Conservation (phyloP, 139 green algal species). For the Closterium sp. region DNA sequence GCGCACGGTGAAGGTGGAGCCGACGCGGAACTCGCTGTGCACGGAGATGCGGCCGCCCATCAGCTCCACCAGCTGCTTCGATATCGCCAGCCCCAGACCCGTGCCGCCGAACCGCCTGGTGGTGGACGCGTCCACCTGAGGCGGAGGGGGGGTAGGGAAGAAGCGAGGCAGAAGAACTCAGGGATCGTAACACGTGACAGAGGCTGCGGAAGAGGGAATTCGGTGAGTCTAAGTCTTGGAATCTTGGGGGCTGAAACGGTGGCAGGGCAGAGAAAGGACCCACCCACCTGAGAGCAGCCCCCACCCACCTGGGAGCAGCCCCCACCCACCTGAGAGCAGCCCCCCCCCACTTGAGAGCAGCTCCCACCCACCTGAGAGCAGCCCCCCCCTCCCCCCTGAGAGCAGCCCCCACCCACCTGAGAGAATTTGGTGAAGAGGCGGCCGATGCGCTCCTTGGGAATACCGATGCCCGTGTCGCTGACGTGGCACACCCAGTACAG, state of each 20-base stretch:
- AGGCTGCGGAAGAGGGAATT: too few species aligned
- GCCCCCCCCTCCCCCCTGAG: too few species aligned
- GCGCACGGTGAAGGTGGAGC: constrained; percentile 26
- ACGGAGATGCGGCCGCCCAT: background rate
- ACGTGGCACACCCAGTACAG: background rate
- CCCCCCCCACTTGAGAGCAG: too few species aligned
- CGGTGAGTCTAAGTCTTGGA: too few species aligned
- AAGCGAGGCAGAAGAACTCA: background rate
- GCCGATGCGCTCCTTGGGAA: constrained; percentile 12
- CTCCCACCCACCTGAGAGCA: too few species aligned
- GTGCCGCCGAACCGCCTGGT: constrained; percentile 27
- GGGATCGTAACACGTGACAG: too few species aligned
- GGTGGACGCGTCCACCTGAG: constrained; percentile 30
- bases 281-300: too few species aligned
- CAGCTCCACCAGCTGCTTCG: constrained; percentile 3
- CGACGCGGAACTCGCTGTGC: background rate
- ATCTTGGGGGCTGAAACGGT: background rate
- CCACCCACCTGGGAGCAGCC: too few species aligned
- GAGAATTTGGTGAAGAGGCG: constrained; percentile 25
- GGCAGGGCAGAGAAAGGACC: background rate
- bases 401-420: constrained; percentile 20
- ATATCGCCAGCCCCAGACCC: constrained; percentile 13
- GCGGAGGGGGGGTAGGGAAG: too few species aligned
- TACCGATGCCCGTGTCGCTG: constrained; percentile 39
- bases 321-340: too few species aligned